Base-by-base conservation (phyloP, 306 rosid species). In the Pyrus bretschneideri region DNA sequence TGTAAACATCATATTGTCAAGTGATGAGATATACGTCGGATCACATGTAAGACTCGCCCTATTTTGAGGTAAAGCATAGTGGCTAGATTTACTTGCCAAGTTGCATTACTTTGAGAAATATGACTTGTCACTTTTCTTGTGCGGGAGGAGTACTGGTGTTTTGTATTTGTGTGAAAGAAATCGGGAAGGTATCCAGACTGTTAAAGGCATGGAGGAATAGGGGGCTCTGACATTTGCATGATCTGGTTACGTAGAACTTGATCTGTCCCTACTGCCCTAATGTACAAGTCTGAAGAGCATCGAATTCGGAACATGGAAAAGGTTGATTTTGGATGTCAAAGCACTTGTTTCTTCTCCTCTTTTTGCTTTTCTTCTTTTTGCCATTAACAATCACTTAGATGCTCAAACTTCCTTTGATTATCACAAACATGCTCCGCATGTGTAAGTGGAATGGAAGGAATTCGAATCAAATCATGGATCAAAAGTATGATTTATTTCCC, bases 261-360 rank as follows among this genome's bases (percentile, higher is more conserved):
- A 72, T 79, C 51, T 33, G 64, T 69, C 82, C 82, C 44, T 49
- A 49, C 55, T 0, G 2, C 21, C 55, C 55, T 70, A 52, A 79
- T 71, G 70, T 4, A 58, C 62, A 73, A 58, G 80, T 69, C 73
- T 69, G 38, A 85, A 2, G 80, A 82, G 70, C 66, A 72, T 52
- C 78, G 78, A 80, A 80, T 70, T 72, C 49, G 68, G 72, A 72
- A 88, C 84, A 67, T 60, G 46, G 54, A 17, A 84, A 84, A 84
- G 79, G 84, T 74, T 27, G 69, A 78, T 80, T 88, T 76, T 70
- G 65, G 65, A 76, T 74, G 21, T 77, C 7, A 52, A 74, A 77
- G 15, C 25, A 38, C 68, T 40, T n/a, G 22, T 38, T 38, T 58
- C 9, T 57, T 72, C 31, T 23, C 58, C 54, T 44, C 19, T 60